A percentile compares a stretch with the other conserved stretches of the same genome.
Evolutionary conservation across 352 stramenopile species (phyloP).

Genomic region (Pythium sp.): DNA sequence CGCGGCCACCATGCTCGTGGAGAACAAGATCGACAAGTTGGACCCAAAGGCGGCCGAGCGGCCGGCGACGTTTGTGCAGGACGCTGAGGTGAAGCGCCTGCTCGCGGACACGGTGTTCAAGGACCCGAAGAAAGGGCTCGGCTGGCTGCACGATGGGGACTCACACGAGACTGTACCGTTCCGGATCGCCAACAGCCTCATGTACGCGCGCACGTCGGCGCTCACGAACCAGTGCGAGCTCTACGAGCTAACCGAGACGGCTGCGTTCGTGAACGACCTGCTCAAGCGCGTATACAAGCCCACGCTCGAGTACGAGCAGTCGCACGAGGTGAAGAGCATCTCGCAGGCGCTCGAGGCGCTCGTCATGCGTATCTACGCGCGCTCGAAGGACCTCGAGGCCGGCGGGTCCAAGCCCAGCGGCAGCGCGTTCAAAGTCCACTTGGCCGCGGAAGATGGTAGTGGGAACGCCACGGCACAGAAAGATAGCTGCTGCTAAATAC

Average conservation of each 20-base stretch:
- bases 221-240: slow-evolving; percentile 56
- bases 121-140: slow-evolving; percentile 41
- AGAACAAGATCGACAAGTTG: slow-evolving; percentile 72
- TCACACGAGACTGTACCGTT: slow-evolving; percentile 44
- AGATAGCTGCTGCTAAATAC: slow-evolving; percentile 40
- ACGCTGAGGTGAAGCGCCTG: slow-evolving; percentile 45
- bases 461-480: slow-evolving; percentile 6
- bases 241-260: slow-evolving; percentile 56
- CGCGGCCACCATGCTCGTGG: slow-evolving; percentile 61
- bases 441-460: neutral
- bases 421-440: slow-evolving; percentile 36
- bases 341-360: slow-evolving; percentile 63
- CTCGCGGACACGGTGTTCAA: slow-evolving; percentile 48
- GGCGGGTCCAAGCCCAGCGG: slow-evolving; percentile 50
- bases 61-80: slow-evolving; percentile 39
- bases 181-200: slow-evolving; percentile 61
- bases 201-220: slow-evolving; percentile 63
- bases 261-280: slow-evolving; percentile 24
- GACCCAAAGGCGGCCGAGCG: slow-evolving; percentile 31
- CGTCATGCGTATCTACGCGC: slow-evolving; percentile 61
- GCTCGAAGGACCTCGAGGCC: slow-evolving; percentile 56
- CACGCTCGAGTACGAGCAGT: slow-evolving; percentile 50
- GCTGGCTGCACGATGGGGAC: slow-evolving; percentile 50
- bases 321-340: slow-evolving; percentile 35
- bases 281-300: slow-evolving; percentile 28